Base-by-base conservation (phyloP, 1,284 basidiomycete genomes). In the Pseudozyma sp. region DNA sequence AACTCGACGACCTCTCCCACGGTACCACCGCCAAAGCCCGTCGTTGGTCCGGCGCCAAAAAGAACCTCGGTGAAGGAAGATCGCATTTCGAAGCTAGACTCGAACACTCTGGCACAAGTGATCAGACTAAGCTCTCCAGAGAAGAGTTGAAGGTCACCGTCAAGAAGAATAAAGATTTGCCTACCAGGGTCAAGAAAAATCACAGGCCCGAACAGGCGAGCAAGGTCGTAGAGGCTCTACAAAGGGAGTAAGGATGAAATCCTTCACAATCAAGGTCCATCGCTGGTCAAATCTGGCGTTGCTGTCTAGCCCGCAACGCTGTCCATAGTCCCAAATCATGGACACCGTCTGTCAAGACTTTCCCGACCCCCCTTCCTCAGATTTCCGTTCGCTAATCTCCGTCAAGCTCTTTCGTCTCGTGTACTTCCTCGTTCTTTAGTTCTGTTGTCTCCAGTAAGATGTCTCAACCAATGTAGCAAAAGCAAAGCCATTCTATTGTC, bases 131-230 rank as follows among this genome's bases (percentile, higher is more conserved):
- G 3, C 53, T 36, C 8, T 40, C 19, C 36, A 55, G 21, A 10
- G 45, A 59, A 14, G 54, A 73, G 34, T 43, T 60, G 16, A 57
- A 67, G 21, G 59, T 73, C n/a, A 42, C 45, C 19, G 57, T 73
- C 19, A 73, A 73, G 55, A 73, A 73, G 61, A 73, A 73, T 43
- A 73, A 69, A 48, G 70, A 73, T 51, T 48, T 73, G 36, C 52
- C 60, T 10, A 73, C 70, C 0, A 52, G 54, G 31, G 44, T 62
- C 11, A 73, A 73, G 66, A 74, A 74, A 51, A 74, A 74, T 47
- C 71, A 74, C 40, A 19, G 36, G 31, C 71, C 71, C 6, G 62
- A 69, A 12, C 62, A 70, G 50, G 71, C 71, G 0, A 61, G 42
- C 25, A 66, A 59, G 56, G 61, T 73, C 50, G 40, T 57, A 35